Conservation (phyloP, 1,284 basidiomycete genomes). For the Tylopilus microsporus region DNA sequence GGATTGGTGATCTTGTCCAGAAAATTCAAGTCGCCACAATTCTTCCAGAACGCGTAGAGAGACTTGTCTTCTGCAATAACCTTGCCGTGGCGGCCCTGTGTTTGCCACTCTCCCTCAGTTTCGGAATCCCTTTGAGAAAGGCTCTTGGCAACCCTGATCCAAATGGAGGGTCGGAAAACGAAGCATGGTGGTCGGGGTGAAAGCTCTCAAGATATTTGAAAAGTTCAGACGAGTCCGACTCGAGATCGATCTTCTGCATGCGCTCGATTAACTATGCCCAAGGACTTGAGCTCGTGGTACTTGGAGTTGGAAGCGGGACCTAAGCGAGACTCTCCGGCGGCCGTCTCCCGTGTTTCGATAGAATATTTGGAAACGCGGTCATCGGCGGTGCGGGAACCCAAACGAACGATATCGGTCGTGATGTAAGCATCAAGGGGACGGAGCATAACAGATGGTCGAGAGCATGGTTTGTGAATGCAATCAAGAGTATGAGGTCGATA, state of each 20-base stretch:
- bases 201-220: constrained; percentile 36
- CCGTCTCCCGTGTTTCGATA: constrained; percentile 50
- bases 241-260: constrained; percentile 36
- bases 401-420: no score
- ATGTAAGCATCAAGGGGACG: no score
- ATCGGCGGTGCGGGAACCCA: no score
- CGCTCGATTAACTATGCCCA: constrained; percentile 46
- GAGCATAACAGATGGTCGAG: no score
- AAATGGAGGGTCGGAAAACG: constrained; percentile 39
- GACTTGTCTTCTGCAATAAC: constrained; percentile 22
- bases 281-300: constrained; percentile 39
- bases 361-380: constrained; percentile 43
- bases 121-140: constrained; percentile 20
- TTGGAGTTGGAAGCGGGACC: constrained; percentile 23
- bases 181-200: constrained; percentile 42
- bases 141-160: constrained; percentile 34
- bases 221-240: constrained; percentile 36
- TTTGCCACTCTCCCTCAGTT: constrained; percentile 20
- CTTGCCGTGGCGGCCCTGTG: constrained; percentile 20
- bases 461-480: no score
- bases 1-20: constrained; percentile 19
- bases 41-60: constrained; percentile 46
- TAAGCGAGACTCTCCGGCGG: constrained; percentile 41
- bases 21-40: constrained; percentile 40
- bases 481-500: constrained; percentile 48